A percentile compares a stretch with the other conserved stretches of the same genome.
phyloP scores from a whole-genome alignment of 1,284 basidiomycete species.

The Austropuccinia psidii region DNA sequence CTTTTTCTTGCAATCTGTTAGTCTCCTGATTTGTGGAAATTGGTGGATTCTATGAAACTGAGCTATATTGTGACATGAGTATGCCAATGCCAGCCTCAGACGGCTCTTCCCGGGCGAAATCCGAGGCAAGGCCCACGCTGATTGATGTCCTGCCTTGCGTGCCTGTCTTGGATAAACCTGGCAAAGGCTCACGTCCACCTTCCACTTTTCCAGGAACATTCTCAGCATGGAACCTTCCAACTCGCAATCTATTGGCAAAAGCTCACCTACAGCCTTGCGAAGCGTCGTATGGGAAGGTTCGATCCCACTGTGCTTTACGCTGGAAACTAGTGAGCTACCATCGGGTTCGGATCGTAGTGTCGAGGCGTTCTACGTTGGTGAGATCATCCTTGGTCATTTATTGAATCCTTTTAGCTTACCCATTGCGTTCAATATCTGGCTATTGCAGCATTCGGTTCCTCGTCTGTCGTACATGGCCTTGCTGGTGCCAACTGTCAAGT shows the following conservation, averaged over 20 bases:
- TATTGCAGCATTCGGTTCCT: conserved; percentile 54
- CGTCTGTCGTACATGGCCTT: conserved; percentile 82
- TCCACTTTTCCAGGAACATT: neutral
- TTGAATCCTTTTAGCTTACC: conserved; percentile 42
- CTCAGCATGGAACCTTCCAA: conserved; percentile 12
- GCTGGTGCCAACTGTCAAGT: conserved; percentile 72
- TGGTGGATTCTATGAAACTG: no score
- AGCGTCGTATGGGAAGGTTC: conserved; percentile 75
- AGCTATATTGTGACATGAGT: no score
- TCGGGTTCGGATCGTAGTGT: conserved; percentile 75
- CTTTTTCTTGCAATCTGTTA: no score
- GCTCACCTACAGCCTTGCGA: conserved; percentile 47
- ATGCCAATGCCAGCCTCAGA: no score
- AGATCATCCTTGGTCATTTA: conserved; percentile 48
- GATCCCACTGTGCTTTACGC: conserved; percentile 71
- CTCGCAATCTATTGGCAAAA: conserved; percentile 26
- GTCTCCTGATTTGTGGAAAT: no score
- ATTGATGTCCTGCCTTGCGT: no score
- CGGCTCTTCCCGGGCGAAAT: no score
- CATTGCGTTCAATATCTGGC: neutral
- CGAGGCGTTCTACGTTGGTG: conserved; percentile 64
- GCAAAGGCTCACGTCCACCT: no score
- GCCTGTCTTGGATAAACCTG: no score
- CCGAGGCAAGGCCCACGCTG: no score
- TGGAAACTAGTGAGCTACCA: conserved; percentile 73